A percentile compares a stretch with the other conserved stretches of the same genome.
Evolutionary conservation across 441 rosid species (phyloP).

Genomic region (Pelargonium citronellum): DNA sequence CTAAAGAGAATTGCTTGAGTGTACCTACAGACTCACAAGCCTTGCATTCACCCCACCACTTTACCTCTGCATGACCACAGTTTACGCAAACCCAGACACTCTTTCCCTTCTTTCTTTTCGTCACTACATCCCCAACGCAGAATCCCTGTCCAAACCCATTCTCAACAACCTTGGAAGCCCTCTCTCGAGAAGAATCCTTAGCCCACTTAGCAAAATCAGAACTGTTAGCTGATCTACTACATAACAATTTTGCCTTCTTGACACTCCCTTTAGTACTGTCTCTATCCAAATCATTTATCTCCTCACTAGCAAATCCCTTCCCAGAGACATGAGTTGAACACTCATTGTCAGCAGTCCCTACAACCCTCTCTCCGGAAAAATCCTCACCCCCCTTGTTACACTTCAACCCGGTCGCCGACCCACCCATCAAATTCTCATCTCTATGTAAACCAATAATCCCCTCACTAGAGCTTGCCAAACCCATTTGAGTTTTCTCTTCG

Average conservation of each 20-base stretch:
- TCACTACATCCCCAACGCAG: slow-evolving; percentile 26
- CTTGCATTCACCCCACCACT: slow-evolving; percentile 83
- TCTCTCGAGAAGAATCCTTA: slow-evolving; percentile 21
- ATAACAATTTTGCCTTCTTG: slow-evolving; percentile 19
- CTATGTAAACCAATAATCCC: too few relatives aligned
- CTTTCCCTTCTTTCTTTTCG: slow-evolving; percentile 57
- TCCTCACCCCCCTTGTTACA: not conserved
- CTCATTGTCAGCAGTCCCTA: not conserved
- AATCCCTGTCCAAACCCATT: slow-evolving; percentile 23
- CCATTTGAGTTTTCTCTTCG: too few relatives aligned
- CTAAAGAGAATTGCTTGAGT: slow-evolving; percentile 43
- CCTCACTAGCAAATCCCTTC: not conserved
- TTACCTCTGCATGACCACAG: slow-evolving; percentile 65
- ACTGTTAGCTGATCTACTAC: not conserved
- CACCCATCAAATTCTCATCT: too few relatives aligned
- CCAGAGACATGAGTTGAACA: not conserved
- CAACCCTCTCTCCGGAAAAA: not conserved
- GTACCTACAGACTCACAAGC: slow-evolving; percentile 47
- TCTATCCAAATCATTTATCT: slow-evolving; percentile 14
- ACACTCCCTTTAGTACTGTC: slow-evolving; percentile 15
- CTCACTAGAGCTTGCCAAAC: too few relatives aligned
- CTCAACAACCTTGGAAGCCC: slow-evolving; percentile 17
- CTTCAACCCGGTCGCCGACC: too few relatives aligned
- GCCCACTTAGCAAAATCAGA: slow-evolving; percentile 16
- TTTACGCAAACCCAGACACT: slow-evolving; percentile 52